Evolutionary conservation across 331 rosid species (phyloP), one percentile per base, ranked within the genome.

Genomic region (Cucumis variabilis): DNA sequence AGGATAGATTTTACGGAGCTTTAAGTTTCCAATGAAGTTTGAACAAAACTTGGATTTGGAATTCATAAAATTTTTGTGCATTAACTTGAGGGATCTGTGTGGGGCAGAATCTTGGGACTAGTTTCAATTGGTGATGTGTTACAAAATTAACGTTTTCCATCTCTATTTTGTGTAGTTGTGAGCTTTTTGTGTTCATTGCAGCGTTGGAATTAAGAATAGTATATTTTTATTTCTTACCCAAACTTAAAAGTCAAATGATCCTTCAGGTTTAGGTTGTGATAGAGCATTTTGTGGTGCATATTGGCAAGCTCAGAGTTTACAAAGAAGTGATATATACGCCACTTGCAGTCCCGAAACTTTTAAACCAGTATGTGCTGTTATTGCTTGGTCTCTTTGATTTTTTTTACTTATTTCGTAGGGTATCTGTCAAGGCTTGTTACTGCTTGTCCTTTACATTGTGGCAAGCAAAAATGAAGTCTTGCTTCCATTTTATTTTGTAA

Each of bases 271-370:
- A 81, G 98, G 98, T 85, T 95, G 98, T 88, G 98, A 97, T 91
- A 91, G 94, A 91, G 90, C 98, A 72, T 97, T 94, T 90, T 97
- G 98, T 68, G 96, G 98, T 89, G 92, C 98, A 79, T 97, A 95
- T 87, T 95, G 98, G 99, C 82, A 85, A 72, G 90, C 94, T 88
- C 92, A 91, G 58, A 87, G 96, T 37, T 84, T 93, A 88, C n/a
- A 91, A 11, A 88, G 88, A 87, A 89, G 90, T 67, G 85, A 86
- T 78, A 87, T 96, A 58, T 86, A 90, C 70, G 90, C 93, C 71
- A 89, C 91, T 24, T 97, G 99, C 90, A 86, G 90, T 91, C 90
- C 9, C 17, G 94, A 95, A 88, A 93, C 94, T 86, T 88, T 97
- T 78, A 93, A 86, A 94, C 93, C 93, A 72, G 98, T 95, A 92